A percentile compares a stretch with the other conserved stretches of the same genome.
phyloP scores from a whole-genome alignment of 2,329 filamentous ascomycete species.

The Fusarium sp. region DNA sequence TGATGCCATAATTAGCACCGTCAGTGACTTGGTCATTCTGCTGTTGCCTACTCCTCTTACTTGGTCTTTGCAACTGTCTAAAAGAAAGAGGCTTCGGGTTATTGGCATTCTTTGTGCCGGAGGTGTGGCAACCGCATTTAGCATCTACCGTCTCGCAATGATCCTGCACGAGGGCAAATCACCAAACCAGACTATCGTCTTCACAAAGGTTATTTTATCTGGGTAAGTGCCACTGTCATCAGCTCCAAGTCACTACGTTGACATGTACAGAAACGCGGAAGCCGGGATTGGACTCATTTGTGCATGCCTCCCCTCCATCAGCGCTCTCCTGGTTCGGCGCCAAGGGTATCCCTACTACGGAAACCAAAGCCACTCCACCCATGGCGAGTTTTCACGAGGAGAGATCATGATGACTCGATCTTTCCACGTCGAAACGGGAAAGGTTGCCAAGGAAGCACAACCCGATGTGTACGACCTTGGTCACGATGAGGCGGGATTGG shows the following conservation, averaged over 20 bases:
- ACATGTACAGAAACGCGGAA: constrained; percentile 23
- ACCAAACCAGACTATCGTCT: constrained; percentile 26
- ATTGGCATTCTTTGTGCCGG: constrained; percentile 36
- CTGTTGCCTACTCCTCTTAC: constrained; percentile 30
- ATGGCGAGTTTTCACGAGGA: constrained; percentile 24
- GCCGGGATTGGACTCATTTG: constrained; percentile 33
- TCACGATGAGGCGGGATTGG: constrained; percentile 40
- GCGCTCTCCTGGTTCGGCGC: constrained; percentile 28
- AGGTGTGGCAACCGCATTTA: constrained; percentile 30
- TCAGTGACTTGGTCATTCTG: constrained; percentile 32
- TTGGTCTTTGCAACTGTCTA: constrained; percentile 29
- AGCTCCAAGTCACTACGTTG: fast-evolving
- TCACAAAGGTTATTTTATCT: constrained; percentile 34
- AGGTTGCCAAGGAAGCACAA: constrained; percentile 18
- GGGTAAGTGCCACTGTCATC: neutral
- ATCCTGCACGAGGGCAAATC: constrained; percentile 29
- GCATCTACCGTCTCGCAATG: constrained; percentile 30
- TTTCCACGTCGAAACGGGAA: constrained; percentile 42
- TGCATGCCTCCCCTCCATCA: constrained; percentile 34
- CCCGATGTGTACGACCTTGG: constrained; percentile 26
- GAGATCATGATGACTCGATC: constrained; percentile 48
- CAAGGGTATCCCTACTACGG: constrained; percentile 40
- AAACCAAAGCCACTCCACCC: constrained; percentile 31
- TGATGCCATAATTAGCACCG: constrained; percentile 33
- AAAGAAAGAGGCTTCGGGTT: constrained; percentile 25